A percentile compares a stretch with the other conserved stretches of the same genome.
phyloP scores from a whole-genome alignment of 257 asterid species.

The Solanum arcanum region DNA sequence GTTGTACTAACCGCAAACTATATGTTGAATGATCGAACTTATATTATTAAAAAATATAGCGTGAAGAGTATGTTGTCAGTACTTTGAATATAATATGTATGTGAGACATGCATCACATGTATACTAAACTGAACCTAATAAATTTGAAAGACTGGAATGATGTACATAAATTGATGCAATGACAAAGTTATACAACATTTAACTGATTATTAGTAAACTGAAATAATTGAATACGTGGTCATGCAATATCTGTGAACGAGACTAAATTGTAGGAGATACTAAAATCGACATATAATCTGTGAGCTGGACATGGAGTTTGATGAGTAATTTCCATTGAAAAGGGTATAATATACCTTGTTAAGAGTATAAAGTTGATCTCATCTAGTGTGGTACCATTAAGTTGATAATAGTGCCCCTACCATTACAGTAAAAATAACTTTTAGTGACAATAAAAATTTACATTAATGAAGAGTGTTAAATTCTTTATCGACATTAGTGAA shows the following conservation, averaged over 20 bases:
- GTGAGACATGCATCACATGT: neutral
- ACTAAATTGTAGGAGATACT: neutral
- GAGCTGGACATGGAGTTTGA: neutral
- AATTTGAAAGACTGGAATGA: too few relatives aligned
- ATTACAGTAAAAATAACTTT: too few relatives aligned
- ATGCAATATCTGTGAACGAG: neutral
- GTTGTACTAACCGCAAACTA: too few relatives aligned
- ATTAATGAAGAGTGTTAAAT: too few relatives aligned
- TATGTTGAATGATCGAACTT: too few relatives aligned
- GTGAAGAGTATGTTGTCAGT: too few relatives aligned
- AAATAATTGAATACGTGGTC: neutral
- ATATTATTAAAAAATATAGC: too few relatives aligned
- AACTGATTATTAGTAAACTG: neutral
- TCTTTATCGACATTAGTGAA: too few relatives aligned
- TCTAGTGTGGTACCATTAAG: neutral
- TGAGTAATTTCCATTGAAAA: too few relatives aligned
- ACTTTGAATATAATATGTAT: neutral
- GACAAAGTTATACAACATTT: neutral
- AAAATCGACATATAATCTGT: neutral
- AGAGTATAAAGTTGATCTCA: neutral
- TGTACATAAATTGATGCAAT: neutral
- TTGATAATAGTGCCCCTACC: neutral
- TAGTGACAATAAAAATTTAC: too few relatives aligned
- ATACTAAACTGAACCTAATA: neutral
- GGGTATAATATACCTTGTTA: neutral